Conservation (phyloP, 1,139 yeast genomes). For the Chernovozyma aurita region DNA sequence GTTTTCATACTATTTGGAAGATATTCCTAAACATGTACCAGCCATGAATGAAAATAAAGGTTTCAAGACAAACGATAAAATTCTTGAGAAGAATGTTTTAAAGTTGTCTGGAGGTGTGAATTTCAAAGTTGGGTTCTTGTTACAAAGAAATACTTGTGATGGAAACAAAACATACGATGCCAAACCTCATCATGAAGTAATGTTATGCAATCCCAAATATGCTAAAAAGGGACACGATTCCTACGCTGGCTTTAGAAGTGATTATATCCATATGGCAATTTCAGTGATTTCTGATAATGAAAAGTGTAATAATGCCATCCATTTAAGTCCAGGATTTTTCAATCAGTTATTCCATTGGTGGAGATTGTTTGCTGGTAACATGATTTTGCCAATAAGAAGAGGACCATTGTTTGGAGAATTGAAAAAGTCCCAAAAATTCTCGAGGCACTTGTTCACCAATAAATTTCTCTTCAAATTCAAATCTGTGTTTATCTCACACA, state of each 20-base stretch:
- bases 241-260: constrained; percentile 36
- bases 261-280: constrained; percentile 39
- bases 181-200: constrained; percentile 68
- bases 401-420: constrained; percentile 38
- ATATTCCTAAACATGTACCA: constrained; percentile 6
- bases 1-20: constrained; percentile 49
- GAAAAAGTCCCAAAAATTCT: constrained; percentile 33
- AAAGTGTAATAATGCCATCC: constrained; percentile 38
- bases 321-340: constrained; percentile 37
- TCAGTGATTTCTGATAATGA: constrained; percentile 52
- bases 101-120: constrained; percentile 57
- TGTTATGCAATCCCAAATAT: constrained; percentile 59
- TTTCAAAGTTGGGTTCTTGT: constrained; percentile 54
- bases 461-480: constrained; percentile 37
- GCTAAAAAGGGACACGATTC: constrained; percentile 42
- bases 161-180: constrained; percentile 48
- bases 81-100: constrained; percentile 50
- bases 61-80: constrained; percentile 10
- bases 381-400: constrained; percentile 38
- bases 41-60: background rate
- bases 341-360: constrained; percentile 43
- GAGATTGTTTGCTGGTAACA: constrained; percentile 40
- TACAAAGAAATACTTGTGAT: constrained; percentile 41
- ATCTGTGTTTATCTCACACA: constrained; percentile 38
- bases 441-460: constrained; percentile 39